Conservation (phyloP, 1,139 yeast species). For the Geotrichum australiense region DNA sequence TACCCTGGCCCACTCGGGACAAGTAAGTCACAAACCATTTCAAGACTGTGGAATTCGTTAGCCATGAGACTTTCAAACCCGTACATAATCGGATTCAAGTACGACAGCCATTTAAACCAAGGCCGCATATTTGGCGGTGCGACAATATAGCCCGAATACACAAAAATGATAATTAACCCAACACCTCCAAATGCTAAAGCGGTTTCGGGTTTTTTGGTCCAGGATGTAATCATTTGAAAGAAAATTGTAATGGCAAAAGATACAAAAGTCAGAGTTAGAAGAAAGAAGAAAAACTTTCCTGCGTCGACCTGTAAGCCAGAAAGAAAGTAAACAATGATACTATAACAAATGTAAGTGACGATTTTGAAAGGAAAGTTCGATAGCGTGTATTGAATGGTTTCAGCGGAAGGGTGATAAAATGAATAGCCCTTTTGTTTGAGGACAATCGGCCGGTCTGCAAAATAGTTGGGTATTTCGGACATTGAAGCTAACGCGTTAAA, state of each 20-base stretch:
- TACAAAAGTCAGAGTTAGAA: constrained; percentile 43
- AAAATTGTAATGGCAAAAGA: constrained; percentile 48
- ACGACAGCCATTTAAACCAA: constrained; percentile 59
- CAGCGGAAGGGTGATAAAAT: constrained; percentile 61
- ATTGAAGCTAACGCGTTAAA: constrained; percentile 52
- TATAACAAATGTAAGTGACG: constrained; percentile 40
- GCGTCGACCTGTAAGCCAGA: constrained; percentile 49
- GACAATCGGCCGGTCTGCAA: constrained; percentile 52
- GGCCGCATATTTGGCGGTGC: constrained; percentile 54
- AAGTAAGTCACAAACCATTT: constrained; percentile 42
- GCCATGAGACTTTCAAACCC: constrained; percentile 51
- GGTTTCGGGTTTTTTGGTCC: constrained; percentile 47
- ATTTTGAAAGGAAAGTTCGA: constrained; percentile 54
- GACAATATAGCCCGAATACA: constrained; percentile 55
- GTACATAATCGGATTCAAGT: constrained; percentile 51
- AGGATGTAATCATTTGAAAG: constrained; percentile 55
- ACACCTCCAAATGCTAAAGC: constrained; percentile 61
- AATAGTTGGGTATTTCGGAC: constrained; percentile 52
- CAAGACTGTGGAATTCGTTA: constrained; percentile 50
- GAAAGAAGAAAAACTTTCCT: constrained; percentile 56
- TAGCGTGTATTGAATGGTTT: constrained; percentile 51
- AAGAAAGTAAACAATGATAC: constrained; percentile 50
- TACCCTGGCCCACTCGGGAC: constrained; percentile 50
- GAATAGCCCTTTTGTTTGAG: constrained; percentile 58
- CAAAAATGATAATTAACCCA: constrained; percentile 45